Base-by-base conservation (phyloP, 495 filamentous ascomycete species). In the Penicillium egyptiacum region DNA sequence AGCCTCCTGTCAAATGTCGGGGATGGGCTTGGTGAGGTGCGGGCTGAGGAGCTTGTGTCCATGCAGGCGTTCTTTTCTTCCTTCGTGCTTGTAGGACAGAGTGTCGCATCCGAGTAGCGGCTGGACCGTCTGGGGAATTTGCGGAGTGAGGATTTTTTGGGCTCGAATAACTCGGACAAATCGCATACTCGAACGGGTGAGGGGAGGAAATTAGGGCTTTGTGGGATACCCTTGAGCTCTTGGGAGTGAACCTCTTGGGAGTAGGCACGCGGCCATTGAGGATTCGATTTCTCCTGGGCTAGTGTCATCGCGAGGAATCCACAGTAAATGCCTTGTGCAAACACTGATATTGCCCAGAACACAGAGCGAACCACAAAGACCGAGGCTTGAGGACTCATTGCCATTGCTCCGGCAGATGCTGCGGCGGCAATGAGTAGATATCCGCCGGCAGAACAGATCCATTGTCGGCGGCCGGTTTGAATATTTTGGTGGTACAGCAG, bases 51-150 rank as follows among this genome's bases (percentile, higher is more conserved):
- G 30, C 53, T 62, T 2, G 59, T 59, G 4, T 75, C 70, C 41
- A 72, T 39, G 11, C 70, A 70, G 53, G 55, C 57, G n/a, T 61
- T 23, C 28, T 69, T 70, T 45, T 55, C 52, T 25, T 59, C 51
- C 14, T 63, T 62, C 26, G 62, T 61, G 40, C 62, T 58, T 11
- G 64, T 62, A n/a, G 65, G 62, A 42, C 65, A 66, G 3, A 77
- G 45, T 20, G 72, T 77, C 37, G 60, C 61, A 1, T 69, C 73
- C 2, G 75, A 77, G 51, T 70, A 71, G 1, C 75, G 71, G 40
- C 66, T 68, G 5, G 71, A 74, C 2, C 62, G 60, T 19, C 63
- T 69, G 5, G 74, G 70, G 22, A 60, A 66, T 42, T 69, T 63
- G 42, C 69, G 65, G 9, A 68, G 61, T 4, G 63, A 65, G 5